phyloP scores from a whole-genome alignment of 1,139 yeast genomes.

The Diutina rugosa region DNA sequence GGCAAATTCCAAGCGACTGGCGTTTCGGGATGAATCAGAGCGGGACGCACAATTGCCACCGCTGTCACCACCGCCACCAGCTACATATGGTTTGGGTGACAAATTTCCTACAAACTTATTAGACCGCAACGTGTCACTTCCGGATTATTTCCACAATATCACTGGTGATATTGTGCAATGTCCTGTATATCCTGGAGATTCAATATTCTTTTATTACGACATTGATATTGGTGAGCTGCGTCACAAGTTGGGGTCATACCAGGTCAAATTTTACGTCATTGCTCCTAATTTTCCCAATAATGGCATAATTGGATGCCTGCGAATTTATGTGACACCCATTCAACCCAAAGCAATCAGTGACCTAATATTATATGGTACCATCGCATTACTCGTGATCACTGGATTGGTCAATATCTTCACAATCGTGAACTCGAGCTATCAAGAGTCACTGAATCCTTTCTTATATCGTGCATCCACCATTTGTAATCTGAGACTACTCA shows the following conservation, averaged over 20 bases:
- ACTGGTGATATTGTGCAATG: slow-evolving; percentile 21
- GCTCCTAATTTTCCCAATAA: slow-evolving; percentile 8
- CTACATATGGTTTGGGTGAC: background rate
- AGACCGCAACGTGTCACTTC: slow-evolving; percentile 11
- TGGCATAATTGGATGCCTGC: slow-evolving; percentile 36
- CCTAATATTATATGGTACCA: slow-evolving; percentile 26
- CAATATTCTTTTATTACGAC: slow-evolving; percentile 23
- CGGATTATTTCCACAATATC: slow-evolving; percentile 13
- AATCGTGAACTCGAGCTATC: slow-evolving; percentile 42
- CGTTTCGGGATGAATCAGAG: background rate
- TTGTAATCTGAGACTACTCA: slow-evolving; percentile 43
- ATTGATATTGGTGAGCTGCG: slow-evolving; percentile 20
- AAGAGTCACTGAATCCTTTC: slow-evolving; percentile 48
- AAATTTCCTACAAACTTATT: background rate
- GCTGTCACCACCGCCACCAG: background rate
- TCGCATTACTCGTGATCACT: slow-evolving; percentile 28
- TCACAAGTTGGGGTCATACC: slow-evolving; percentile 30
- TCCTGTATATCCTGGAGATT: slow-evolving; percentile 29
- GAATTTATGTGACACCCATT: slow-evolving; percentile 35
- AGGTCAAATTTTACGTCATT: slow-evolving; percentile 23
- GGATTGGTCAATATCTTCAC: slow-evolving; percentile 29
- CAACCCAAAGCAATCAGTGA: slow-evolving; percentile 17
- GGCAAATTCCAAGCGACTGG: background rate
- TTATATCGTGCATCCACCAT: slow-evolving; percentile 47
- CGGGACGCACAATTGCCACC: background rate